These are phyloP conservation scores for Fusarium keratoplasticum DNA, from an alignment of 2,329 filamentous ascomycete genomes.

Conservation along the genomic window DNA sequence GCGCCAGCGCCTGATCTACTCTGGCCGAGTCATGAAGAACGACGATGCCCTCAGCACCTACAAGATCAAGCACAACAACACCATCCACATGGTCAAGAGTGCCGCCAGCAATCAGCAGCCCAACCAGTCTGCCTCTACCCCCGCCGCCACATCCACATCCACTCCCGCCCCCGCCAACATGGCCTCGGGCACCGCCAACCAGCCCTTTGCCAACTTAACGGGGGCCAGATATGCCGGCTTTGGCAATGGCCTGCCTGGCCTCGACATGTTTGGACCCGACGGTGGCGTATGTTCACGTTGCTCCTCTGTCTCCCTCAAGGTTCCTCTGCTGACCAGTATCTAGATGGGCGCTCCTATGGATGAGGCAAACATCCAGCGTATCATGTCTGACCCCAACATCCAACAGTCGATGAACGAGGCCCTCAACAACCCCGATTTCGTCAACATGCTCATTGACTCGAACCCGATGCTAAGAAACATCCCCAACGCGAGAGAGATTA, in stretches of 20 bases:
- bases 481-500: slow-evolving; percentile 83
- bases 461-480: slow-evolving; percentile 85
- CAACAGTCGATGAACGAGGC: slow-evolving; percentile 92
- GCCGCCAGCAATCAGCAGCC: slow-evolving; percentile 82
- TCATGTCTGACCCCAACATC: slow-evolving; percentile 90
- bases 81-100: slow-evolving; percentile 95
- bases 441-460: slow-evolving; percentile 93
- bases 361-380: slow-evolving; percentile 82
- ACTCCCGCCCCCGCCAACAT: slow-evolving; percentile 75
- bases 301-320: not conserved
- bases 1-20: slow-evolving; percentile 96
- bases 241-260: slow-evolving; percentile 82
- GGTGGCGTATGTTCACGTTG: slow-evolving; percentile 78
- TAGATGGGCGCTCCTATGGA: slow-evolving; percentile 91
- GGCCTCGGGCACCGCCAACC: slow-evolving; percentile 85
- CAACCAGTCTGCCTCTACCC: slow-evolving; percentile 44
- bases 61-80: slow-evolving; percentile 97
- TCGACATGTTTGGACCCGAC: slow-evolving; percentile 91
- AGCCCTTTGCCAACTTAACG: slow-evolving; percentile 89
- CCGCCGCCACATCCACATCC: slow-evolving; percentile 55
- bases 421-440: slow-evolving; percentile 92
- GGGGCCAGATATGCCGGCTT: slow-evolving; percentile 95
- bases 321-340: slow-evolving; percentile 16
- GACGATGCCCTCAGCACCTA: slow-evolving; percentile 85
- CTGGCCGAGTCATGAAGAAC: slow-evolving; percentile 96